Evolutionary conservation across 2,329 filamentous ascomycete genomes (phyloP).

Genomic region (Epichloe scottii): DNA sequence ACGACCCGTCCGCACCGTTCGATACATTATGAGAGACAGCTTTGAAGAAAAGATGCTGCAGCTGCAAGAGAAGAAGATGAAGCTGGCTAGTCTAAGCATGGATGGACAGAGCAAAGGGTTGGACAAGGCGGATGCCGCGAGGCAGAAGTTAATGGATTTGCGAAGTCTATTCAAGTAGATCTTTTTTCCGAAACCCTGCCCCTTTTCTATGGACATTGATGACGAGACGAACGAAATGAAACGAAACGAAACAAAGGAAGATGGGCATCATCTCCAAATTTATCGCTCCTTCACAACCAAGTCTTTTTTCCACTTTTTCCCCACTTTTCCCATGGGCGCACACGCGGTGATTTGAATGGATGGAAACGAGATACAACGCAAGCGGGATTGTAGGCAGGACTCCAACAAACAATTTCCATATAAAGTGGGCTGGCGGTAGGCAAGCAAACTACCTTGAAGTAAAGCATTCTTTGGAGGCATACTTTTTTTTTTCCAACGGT

Average conservation of each 20-base stretch:
- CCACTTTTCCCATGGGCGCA: no score
- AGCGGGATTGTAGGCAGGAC: no score
- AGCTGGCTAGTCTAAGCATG: conserved; percentile 79
- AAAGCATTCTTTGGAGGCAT: not conserved
- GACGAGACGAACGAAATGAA: not conserved
- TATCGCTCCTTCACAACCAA: not conserved
- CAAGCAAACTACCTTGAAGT: no score
- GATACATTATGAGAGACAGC: conserved; percentile 80
- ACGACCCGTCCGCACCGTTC: conserved; percentile 71
- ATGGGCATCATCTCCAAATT: not conserved
- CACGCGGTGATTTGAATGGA: no score
- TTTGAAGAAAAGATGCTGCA: conserved; percentile 92
- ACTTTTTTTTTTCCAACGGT: not conserved
- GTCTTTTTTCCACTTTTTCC: not conserved
- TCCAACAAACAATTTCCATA: no score
- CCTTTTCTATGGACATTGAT: not conserved
- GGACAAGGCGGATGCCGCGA: conserved; percentile 41
- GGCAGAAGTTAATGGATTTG: conserved; percentile 48
- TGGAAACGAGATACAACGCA: no score
- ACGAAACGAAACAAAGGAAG: not conserved
- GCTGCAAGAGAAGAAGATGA: conserved; percentile 85
- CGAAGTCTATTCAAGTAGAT: conserved; percentile 43
- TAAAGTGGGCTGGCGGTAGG: no score
- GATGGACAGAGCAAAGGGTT: conserved; percentile 44
- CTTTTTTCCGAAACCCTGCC: conserved; percentile 1